These are phyloP conservation scores for Mycena kentingensis DNA, from an alignment of 768 basidiomycete genomes.

Conservation along the genomic window DNA sequence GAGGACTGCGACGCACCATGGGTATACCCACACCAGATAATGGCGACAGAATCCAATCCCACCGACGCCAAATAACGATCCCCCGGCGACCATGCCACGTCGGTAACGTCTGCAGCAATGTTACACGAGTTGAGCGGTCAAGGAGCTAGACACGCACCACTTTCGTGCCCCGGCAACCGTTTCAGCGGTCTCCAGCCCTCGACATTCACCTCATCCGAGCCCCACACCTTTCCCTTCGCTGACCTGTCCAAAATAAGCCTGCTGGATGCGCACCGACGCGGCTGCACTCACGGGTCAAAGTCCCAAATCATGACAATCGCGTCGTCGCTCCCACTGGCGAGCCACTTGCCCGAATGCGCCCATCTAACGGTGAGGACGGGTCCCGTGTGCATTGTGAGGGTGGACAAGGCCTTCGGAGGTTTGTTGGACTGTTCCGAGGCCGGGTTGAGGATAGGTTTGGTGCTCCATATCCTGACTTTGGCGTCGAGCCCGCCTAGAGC, in stretches of 20 bases:
- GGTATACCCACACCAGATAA: conserved; percentile 93
- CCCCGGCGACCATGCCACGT: conserved; percentile 92
- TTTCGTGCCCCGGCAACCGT: conserved; percentile 90
- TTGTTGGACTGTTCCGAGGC: conserved; percentile 65
- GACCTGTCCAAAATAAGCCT: conserved; percentile 2
- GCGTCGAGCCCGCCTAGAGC: conserved; percentile 94
- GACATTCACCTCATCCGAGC: conserved; percentile 92
- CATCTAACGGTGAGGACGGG: conserved; percentile 90
- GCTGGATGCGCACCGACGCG: conserved; percentile 1
- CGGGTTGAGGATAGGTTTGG: conserved; percentile 85
- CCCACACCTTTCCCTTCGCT: conserved; percentile 87
- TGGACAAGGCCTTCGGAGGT: conserved; percentile 86
- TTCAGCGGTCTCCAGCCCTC: conserved; percentile 97
- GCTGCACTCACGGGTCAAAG: conserved; percentile 80
- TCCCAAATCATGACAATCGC: conserved; percentile 97
- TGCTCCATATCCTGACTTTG: conserved; percentile 97
- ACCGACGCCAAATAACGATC: conserved; percentile 93
- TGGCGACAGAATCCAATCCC: conserved; percentile 86
- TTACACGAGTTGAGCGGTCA: conserved; percentile 5
- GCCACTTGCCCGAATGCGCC: conserved; percentile 91
- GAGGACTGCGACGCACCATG: conserved; percentile 57
- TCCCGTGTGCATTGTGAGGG: conserved; percentile 91
- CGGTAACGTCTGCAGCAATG: conserved; percentile 75
- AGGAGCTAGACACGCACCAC: conserved; percentile 56
- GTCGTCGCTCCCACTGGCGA: conserved; percentile 97